Percentiles rank a stretch among this genome's conserved stretches.
Evolutionary conservation across 805 yeast species (phyloP).

Genomic region (Candida jianshihensis): DNA sequence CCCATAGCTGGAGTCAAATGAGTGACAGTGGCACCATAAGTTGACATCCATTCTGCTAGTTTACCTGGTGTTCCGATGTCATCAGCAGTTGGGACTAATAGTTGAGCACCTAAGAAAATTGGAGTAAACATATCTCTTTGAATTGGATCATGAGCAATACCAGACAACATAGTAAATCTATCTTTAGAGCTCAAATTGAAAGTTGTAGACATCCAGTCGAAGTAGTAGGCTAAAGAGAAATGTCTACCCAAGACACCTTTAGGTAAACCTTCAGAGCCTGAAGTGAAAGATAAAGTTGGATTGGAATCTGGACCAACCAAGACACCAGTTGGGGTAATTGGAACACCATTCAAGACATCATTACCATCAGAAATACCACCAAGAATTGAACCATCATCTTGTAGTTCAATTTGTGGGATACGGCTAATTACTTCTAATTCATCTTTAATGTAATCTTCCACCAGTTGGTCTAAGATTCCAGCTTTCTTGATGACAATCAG

Average conservation of each 20-base stretch:
- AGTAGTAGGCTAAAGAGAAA: constrained; percentile 91
- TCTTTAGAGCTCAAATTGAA: constrained; percentile 75
- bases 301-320: constrained; percentile 95
- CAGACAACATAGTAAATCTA: constrained; percentile 93
- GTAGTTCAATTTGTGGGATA: constrained; percentile 71
- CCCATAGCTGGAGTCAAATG: constrained; percentile 99
- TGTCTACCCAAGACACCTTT: constrained; percentile 99
- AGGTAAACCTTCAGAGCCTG: constrained; percentile 98
- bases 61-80: constrained; percentile 99
- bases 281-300: constrained; percentile 93
- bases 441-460: constrained; percentile 65
- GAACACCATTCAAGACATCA: constrained; percentile 47
- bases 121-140: constrained; percentile 99
- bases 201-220: constrained; percentile 95
- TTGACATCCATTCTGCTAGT: constrained; percentile 95
- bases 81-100: constrained; percentile 90
- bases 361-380: constrained; percentile 45
- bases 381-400: constrained; percentile 61
- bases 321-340: constrained; percentile 69
- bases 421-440: constrained; percentile 69
- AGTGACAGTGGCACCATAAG: constrained; percentile 87
- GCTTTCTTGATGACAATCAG: constrained; percentile 87
- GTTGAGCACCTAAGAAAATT: constrained; percentile 86
- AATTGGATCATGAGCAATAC: constrained; percentile 98
- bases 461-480: constrained; percentile 71